Evolutionary conservation across 768 basidiomycete genomes (phyloP).

Genomic region (Termitomyces sp.): DNA sequence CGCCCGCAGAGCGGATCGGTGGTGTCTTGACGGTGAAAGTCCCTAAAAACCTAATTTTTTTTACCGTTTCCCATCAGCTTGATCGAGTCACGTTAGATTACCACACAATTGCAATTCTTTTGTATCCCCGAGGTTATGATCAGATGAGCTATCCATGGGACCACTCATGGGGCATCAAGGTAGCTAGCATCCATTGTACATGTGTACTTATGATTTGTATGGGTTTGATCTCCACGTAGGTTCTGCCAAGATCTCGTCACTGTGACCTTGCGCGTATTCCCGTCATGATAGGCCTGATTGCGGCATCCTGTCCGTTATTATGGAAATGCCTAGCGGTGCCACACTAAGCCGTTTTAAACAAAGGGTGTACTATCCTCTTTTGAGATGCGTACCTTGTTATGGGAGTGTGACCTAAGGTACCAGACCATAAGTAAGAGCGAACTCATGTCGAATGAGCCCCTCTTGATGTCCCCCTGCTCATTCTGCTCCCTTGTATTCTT

Average conservation of each 20-base stretch:
- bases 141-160: constrained; percentile 11
- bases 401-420: constrained; percentile 19
- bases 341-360: constrained; percentile 12
- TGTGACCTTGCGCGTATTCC: constrained; percentile 17
- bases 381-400: constrained; percentile 29
- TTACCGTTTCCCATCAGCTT: background rate
- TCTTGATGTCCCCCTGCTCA: constrained; percentile 13
- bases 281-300: constrained; percentile 22
- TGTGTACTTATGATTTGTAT: background rate
- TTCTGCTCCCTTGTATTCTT: constrained; percentile 4
- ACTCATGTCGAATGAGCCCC: constrained; percentile 9
- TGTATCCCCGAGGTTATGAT: constrained; percentile 1
- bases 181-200: background rate
- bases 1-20: constrained; percentile 4
- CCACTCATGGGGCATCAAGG: constrained; percentile 5
- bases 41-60: constrained; percentile 16
- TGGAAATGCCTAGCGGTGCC: constrained; percentile 35
- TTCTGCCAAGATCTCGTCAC: constrained; percentile 12
- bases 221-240: constrained; percentile 4
- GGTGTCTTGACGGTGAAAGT: background rate
- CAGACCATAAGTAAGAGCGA: constrained; percentile 31
- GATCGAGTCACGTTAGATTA: background rate
- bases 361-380: constrained; percentile 24
- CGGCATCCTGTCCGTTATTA: constrained; percentile 30
- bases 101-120: background rate